Base-by-base conservation (phyloP, 768 basidiomycete species). In the Tephrocybe rancida region DNA sequence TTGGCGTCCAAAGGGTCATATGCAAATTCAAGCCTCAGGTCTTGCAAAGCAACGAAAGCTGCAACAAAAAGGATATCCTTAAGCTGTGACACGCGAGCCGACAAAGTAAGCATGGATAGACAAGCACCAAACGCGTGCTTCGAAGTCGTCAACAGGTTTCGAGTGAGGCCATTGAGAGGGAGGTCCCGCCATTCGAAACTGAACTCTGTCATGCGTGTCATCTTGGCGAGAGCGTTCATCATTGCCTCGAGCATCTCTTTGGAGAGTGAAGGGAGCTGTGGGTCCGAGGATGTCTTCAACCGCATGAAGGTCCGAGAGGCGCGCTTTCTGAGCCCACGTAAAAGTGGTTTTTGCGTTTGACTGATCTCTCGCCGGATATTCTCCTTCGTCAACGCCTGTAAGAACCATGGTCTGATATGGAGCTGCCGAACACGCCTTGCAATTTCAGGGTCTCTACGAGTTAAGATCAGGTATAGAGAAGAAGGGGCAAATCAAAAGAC, bases 351-450 rank as follows among this genome's bases (percentile, higher is more conserved):
- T n/a, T n/a, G n/a, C n/a, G n/a, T n/a, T n/a, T n/a, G n/a, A n/a
- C n/a, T n/a, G n/a, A n/a, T 37, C n/a, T 18, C 16, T 37, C 35
- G 9, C 5, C 16, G 35, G 6, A 37, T 14, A 13, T 18, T n/a
- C 35, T 37, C 25, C 11, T 42, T 21, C 10, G 37, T 29, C 9
- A 44, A n/a, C n/a, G 32, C 61, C 13, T 71, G 64, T 38, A 74
- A 60, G 49, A 71, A 73, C 70, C 73, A 73, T 2, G 69, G 68
- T 3, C 69, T 68, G 24, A 75, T 62, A 35, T 64, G 62, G 14
- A 73, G 62, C 19, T 61, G 61, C 32, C 63, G 57, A 18, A 74
- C 73, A 42, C 65, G 63, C n/a, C 42, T 27, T 0, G 69, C 70
- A 21, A 70, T 64, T 4, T 65, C 32, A 29, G 69, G 72, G 14